A percentile compares a stretch with the other conserved stretches of the same genome.
phyloP scores from a whole-genome alignment of 2,329 filamentous ascomycete species.

The Sarocladium brachiariae region DNA sequence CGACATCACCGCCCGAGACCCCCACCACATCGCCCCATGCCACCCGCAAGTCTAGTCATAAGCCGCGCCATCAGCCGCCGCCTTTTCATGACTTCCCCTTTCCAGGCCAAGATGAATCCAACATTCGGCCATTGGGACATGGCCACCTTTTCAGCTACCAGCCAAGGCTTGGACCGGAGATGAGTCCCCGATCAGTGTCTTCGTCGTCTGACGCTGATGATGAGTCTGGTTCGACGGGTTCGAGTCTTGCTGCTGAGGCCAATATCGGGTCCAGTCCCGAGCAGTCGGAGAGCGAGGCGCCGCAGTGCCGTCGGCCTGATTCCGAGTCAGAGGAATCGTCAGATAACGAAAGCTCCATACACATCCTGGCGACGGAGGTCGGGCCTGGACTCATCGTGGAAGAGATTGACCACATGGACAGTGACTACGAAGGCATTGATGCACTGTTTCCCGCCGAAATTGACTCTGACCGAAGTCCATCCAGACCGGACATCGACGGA shows the following conservation, averaged over 20 bases:
- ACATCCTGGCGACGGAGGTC: neutral
- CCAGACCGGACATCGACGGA: slow-evolving; percentile 32
- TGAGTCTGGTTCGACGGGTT: slow-evolving; percentile 22
- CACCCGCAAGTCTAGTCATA: slow-evolving; percentile 25
- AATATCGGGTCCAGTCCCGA: slow-evolving; percentile 13
- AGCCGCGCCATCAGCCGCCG: slow-evolving; percentile 24
- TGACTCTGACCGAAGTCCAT: slow-evolving; percentile 38
- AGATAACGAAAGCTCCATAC: neutral
- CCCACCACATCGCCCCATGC: slow-evolving; percentile 33
- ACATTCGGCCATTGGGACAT: slow-evolving; percentile 35
- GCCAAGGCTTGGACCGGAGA: slow-evolving; percentile 25
- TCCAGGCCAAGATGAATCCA: slow-evolving; percentile 27
- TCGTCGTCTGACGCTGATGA: slow-evolving; percentile 24
- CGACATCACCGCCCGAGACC: slow-evolving; percentile 41
- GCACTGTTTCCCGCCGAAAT: slow-evolving; percentile 39
- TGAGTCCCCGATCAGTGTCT: slow-evolving; percentile 30
- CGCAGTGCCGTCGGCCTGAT: neutral
- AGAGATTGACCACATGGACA: slow-evolving; percentile 40
- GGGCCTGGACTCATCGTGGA: slow-evolving; percentile 32
- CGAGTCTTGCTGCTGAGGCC: slow-evolving; percentile 20
- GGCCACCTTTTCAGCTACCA: slow-evolving; percentile 37
- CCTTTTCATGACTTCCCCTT: slow-evolving; percentile 23
- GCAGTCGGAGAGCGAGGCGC: slow-evolving; percentile 2
- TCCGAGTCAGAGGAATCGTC: slow-evolving; percentile 7
- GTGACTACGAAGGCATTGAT: slow-evolving; percentile 34